phyloP scores from a whole-genome alignment of 1,139 yeast species.

The Candida gigantensis region DNA sequence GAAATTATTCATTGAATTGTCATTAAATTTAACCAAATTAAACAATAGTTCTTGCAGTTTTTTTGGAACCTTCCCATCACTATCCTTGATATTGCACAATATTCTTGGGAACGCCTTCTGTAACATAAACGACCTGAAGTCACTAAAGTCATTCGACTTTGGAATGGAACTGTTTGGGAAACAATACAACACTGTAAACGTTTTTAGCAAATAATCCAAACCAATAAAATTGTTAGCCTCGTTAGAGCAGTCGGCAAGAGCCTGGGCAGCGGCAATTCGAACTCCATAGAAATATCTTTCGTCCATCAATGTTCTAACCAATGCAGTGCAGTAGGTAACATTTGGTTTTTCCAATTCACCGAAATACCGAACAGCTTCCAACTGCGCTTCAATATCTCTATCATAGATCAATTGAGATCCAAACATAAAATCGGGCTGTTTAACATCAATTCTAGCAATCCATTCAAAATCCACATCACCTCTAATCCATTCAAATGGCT shows the following conservation, averaged over 20 bases:
- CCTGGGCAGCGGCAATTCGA: conserved; percentile 82
- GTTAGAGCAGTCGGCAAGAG: conserved; percentile 67
- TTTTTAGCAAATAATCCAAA: conserved; percentile 65
- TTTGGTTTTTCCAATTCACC: conserved; percentile 58
- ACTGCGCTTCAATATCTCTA: conserved; percentile 94
- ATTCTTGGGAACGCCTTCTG: conserved; percentile 69
- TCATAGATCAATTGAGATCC: conserved; percentile 93
- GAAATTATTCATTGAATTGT: conserved; percentile 76
- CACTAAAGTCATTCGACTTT: conserved; percentile 74
- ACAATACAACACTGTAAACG: conserved; percentile 72
- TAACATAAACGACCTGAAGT: conserved; percentile 65
- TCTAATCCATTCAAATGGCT: conserved; percentile 96
- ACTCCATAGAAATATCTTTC: conserved; percentile 85
- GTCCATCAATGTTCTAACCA: conserved; percentile 83
- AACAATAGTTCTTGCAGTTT: conserved; percentile 64
- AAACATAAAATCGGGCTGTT: conserved; percentile 94
- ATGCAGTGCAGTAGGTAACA: conserved; percentile 70
- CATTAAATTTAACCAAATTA: conserved; percentile 79
- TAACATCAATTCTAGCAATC: conserved; percentile 80
- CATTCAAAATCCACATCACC: conserved; percentile 97
- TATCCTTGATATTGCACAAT: conserved; percentile 60
- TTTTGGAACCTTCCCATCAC: conserved; percentile 65
- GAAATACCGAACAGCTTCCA: conserved; percentile 78
- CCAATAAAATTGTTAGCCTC: conserved; percentile 70
- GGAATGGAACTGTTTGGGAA: conserved; percentile 70